Evolutionary conservation across 352 stramenopile species (phyloP).

Genomic region (Heterotrichella gracilis): DNA sequence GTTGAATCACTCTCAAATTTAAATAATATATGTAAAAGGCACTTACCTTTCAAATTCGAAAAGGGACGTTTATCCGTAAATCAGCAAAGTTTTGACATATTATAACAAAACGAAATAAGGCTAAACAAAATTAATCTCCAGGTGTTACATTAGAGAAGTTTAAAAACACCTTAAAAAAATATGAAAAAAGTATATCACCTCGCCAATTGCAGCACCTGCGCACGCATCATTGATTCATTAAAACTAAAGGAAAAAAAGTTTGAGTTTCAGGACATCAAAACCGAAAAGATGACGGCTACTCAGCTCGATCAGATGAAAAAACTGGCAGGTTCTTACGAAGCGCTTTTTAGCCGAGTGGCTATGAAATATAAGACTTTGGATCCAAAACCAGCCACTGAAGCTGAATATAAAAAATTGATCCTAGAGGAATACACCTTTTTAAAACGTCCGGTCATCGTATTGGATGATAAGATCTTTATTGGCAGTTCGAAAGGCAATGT

Average conservation of each 20-base stretch:
- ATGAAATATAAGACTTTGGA: not conserved
- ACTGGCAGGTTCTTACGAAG: not conserved
- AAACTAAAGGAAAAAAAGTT: constrained; percentile 10
- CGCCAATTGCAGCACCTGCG: not conserved
- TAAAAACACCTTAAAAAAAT: too few species aligned
- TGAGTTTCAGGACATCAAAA: not conserved
- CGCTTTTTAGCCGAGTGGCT: not conserved
- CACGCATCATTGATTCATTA: not conserved
- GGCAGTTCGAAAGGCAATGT: not conserved
- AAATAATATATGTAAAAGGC: not conserved
- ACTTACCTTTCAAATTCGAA: not conserved
- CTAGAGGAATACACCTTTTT: constrained; percentile 4
- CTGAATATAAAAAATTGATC: not conserved
- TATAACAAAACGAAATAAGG: too few species aligned
- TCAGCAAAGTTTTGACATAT: too few species aligned
- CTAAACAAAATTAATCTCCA: too few species aligned
- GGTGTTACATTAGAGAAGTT: too few species aligned
- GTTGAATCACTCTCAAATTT: not conserved
- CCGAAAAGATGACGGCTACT: constrained; percentile 5
- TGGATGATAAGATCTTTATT: constrained; percentile 6
- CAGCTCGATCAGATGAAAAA: not conserved
- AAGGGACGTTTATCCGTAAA: not conserved
- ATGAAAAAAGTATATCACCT: constrained; percentile 5
- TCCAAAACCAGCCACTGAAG: not conserved
- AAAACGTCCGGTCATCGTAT: not conserved